phyloP scores from a whole-genome alignment of 192 early-diverging fungal genomes.

The Coemansia sp. region DNA sequence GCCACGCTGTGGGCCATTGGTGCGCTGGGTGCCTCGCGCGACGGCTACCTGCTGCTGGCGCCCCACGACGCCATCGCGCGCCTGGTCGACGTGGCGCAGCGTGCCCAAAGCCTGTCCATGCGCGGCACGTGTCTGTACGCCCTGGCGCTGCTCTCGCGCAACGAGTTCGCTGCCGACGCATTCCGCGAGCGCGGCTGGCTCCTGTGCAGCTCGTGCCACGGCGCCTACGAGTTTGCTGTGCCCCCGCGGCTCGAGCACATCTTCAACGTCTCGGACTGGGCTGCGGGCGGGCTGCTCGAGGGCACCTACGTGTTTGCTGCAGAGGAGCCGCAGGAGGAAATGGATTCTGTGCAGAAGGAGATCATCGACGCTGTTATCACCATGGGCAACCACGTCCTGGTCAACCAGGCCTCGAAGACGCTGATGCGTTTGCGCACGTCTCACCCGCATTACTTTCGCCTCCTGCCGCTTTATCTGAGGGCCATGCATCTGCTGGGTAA shows the following conservation, averaged over 20 bases:
- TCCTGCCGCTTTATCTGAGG: slow-evolving; percentile 37
- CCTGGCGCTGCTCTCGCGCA: slow-evolving; percentile 45
- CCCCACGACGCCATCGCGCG: slow-evolving; percentile 29
- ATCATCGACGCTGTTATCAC: slow-evolving; percentile 43
- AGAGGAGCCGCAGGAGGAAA: slow-evolving; percentile 17
- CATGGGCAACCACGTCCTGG: slow-evolving; percentile 48
- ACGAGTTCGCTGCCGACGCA: slow-evolving; percentile 45
- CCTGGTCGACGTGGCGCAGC: slow-evolving; percentile 28
- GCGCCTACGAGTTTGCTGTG: slow-evolving; percentile 51
- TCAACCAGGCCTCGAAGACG: slow-evolving; percentile 45
- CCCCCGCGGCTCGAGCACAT: slow-evolving; percentile 35
- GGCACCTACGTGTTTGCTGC: slow-evolving; percentile 36
- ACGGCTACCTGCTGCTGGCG: slow-evolving; percentile 46
- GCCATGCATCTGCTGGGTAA: slow-evolving; percentile 45
- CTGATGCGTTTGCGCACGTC: slow-evolving; percentile 50
- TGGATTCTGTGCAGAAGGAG: slow-evolving; percentile 54
- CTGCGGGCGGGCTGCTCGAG: slow-evolving; percentile 21
- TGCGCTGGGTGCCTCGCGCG: slow-evolving; percentile 43
- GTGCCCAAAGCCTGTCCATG: slow-evolving; percentile 33
- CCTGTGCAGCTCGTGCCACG: slow-evolving; percentile 44
- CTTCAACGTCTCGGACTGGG: slow-evolving; percentile 44
- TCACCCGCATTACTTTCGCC: slow-evolving; percentile 53
- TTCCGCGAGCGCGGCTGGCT: slow-evolving; percentile 50
- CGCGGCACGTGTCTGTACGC: slow-evolving; percentile 51
- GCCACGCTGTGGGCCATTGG: slow-evolving; percentile 56